Evolutionary conservation across 441 rosid genomes (phyloP).

Genomic region (Corymbia citriodora): DNA sequence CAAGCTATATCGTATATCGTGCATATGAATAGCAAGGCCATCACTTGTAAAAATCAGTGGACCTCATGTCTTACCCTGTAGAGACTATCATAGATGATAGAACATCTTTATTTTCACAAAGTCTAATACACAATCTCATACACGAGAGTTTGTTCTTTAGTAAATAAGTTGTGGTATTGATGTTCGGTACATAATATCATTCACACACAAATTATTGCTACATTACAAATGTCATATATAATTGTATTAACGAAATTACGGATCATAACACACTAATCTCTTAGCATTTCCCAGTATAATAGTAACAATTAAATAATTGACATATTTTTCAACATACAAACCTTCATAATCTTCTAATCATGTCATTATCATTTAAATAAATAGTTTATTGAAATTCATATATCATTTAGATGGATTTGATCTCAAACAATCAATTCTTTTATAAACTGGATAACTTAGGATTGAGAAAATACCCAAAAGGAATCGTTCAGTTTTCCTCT

Average conservation of each 20-base stretch:
- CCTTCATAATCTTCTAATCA: background rate
- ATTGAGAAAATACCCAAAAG: background rate
- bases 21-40: background rate
- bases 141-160: background rate
- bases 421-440: background rate
- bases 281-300: background rate
- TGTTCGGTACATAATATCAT: background rate
- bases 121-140: background rate
- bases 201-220: background rate
- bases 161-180: background rate
- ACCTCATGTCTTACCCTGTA: background rate
- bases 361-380: background rate
- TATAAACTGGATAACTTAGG: background rate
- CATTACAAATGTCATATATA: background rate
- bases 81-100: background rate
- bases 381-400: background rate
- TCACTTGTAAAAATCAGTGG: background rate
- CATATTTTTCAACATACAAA: background rate
- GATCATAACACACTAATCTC: background rate
- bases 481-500: background rate
- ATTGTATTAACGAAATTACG: background rate
- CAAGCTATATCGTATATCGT: background rate
- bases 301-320: background rate
- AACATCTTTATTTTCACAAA: background rate
- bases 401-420: background rate